Conservation (phyloP, 805 yeast species). For the Cyberlindnera maclurae region DNA sequence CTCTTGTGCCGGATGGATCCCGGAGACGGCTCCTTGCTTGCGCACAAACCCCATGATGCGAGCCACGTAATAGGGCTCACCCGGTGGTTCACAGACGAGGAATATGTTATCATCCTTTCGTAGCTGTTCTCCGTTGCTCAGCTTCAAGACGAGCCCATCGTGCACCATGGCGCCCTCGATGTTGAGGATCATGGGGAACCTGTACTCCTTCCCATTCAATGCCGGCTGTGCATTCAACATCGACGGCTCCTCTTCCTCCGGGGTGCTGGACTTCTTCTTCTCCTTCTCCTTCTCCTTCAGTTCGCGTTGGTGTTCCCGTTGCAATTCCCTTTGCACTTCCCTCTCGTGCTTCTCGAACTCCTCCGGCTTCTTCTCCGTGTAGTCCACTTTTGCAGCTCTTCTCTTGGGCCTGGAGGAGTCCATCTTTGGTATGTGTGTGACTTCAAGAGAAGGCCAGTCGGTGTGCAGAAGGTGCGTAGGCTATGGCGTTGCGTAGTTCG, state of each 20-base stretch:
- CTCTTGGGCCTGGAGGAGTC: conserved; percentile 9
- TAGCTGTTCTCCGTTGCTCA: conserved; percentile 18
- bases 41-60: conserved; percentile 66
- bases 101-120: conserved; percentile 54
- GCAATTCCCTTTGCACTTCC: conserved; percentile 1
- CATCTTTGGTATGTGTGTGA: background rate
- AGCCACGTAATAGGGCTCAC: conserved; percentile 90
- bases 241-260: conserved; percentile 6
- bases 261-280: conserved; percentile 10
- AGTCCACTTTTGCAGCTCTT: conserved; percentile 22
- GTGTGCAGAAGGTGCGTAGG: too few species aligned
- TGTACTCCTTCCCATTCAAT: conserved; percentile 2
- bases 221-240: conserved; percentile 22
- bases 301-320: background rate
- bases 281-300: conserved; percentile 7
- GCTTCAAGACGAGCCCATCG: conserved; percentile 14
- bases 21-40: conserved; percentile 26
- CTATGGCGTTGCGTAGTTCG: too few species aligned
- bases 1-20: conserved; percentile 40
- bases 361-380: conserved; percentile 17
- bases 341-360: conserved; percentile 5
- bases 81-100: conserved; percentile 87
- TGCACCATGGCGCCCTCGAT: conserved; percentile 32
- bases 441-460: background rate
- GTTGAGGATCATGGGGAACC: conserved; percentile 31